Percentiles rank a stretch among this genome's conserved stretches.
Conservation (phyloP, 257 asterid genomes). For the Nicotiana undulata region DNA sequence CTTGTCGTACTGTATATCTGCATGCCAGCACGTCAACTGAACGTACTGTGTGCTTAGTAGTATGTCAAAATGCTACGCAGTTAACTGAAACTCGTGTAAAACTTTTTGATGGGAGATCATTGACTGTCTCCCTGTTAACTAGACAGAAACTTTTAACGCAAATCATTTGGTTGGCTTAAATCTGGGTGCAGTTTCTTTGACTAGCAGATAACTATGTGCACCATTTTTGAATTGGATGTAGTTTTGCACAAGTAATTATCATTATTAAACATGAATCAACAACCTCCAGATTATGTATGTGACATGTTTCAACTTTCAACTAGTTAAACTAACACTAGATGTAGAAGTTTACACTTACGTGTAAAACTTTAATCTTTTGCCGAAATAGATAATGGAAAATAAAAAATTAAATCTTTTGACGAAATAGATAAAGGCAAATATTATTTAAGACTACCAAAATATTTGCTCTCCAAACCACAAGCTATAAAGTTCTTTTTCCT, state of each 20-base stretch:
- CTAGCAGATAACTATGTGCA: background rate
- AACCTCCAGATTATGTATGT: too few species aligned
- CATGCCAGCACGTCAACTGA: background rate
- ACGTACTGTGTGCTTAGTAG: too few species aligned
- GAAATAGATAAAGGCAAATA: too few species aligned
- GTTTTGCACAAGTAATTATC: background rate
- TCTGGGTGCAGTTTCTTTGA: background rate
- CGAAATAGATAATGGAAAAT: too few species aligned
- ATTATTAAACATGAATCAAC: background rate
- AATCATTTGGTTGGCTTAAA: background rate
- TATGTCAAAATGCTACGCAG: background rate
- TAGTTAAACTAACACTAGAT: too few species aligned
- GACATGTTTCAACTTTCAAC: too few species aligned
- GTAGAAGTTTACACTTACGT: too few species aligned
- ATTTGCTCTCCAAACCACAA: too few species aligned
- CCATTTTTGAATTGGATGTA: background rate
- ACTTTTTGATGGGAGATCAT: background rate
- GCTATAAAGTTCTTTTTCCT: too few species aligned
- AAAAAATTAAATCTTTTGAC: too few species aligned
- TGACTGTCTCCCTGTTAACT: background rate
- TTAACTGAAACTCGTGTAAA: background rate
- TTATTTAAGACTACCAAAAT: too few species aligned
- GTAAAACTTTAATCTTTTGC: too few species aligned
- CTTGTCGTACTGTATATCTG: background rate
- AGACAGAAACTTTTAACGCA: background rate